Percentiles rank a stretch among this genome's conserved stretches.
phyloP scores from a whole-genome alignment of 139 green algal species.

The Mesostigma viride region DNA sequence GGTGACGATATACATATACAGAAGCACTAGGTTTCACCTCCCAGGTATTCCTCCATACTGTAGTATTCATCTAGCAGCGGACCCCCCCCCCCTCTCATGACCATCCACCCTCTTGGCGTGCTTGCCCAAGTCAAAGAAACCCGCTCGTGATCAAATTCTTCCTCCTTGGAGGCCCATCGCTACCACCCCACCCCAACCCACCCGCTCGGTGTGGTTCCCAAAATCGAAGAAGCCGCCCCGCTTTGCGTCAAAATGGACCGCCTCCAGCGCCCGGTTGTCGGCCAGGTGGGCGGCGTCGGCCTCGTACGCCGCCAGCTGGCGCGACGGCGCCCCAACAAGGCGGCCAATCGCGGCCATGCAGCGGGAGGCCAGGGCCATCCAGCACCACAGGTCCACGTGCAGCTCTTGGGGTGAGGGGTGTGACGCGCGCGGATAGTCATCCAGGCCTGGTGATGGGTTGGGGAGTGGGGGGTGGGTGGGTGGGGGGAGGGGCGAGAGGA shows the following conservation, averaged over 20 bases:
- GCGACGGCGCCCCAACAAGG: not conserved
- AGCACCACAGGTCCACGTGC: conserved; percentile 84
- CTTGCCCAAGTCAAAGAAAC: too few species aligned
- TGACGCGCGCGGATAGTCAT: conserved; percentile 83
- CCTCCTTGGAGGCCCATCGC: too few species aligned
- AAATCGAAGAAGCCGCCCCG: conserved; percentile 62
- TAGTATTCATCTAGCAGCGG: too few species aligned
- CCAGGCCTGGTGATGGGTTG: conserved; percentile 66
- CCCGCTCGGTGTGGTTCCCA: conserved; percentile 75
- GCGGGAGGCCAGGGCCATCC: conserved; percentile 65
- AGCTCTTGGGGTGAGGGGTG: conserved; percentile 71
- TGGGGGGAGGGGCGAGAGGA: too few species aligned
- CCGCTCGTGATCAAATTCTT: too few species aligned
- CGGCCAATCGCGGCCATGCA: conserved; percentile 35
- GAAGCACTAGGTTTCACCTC: too few species aligned
- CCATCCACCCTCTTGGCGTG: too few species aligned
- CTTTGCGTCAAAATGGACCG: conserved; percentile 55
- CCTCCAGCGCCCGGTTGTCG: conserved; percentile 19
- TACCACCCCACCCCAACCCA: conserved; percentile 40
- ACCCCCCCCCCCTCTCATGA: too few species aligned
- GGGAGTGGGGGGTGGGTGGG: too few species aligned
- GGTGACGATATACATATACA: too few species aligned
- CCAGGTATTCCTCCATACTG: too few species aligned
- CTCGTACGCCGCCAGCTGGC: conserved; percentile 9
- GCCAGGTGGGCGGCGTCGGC: conserved; percentile 8